Conservation (phyloP, 1,139 yeast species). For the Kodamaea alishanica region DNA sequence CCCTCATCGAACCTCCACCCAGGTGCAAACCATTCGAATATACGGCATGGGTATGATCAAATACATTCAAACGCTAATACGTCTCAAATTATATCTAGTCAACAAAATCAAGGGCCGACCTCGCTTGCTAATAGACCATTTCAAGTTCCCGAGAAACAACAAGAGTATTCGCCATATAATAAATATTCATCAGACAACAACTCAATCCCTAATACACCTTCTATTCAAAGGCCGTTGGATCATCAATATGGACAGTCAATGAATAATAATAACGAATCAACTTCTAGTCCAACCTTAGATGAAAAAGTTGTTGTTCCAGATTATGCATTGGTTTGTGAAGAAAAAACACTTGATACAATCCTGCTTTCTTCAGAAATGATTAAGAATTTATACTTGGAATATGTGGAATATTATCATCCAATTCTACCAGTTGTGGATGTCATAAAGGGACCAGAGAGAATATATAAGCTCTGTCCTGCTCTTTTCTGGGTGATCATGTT, state of each 20-base stretch:
- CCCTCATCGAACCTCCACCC: not conserved
- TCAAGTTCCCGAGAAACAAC: not conserved
- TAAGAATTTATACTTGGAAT: constrained; percentile 63
- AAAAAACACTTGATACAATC: constrained; percentile 67
- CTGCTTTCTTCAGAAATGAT: constrained; percentile 60
- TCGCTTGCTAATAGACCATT: not conserved
- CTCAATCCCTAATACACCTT: constrained; percentile 35
- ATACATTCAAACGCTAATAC: not conserved
- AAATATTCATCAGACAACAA: constrained; percentile 9
- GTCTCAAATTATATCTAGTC: not conserved
- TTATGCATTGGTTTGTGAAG: constrained; percentile 48
- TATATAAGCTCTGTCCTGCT: constrained; percentile 77
- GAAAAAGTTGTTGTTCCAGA: constrained; percentile 27
- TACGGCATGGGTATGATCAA: too few relatives aligned
- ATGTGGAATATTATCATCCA: constrained; percentile 71
- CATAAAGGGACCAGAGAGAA: constrained; percentile 71
- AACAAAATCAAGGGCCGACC: not conserved
- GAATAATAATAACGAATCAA: constrained; percentile 3
- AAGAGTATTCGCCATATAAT: constrained; percentile 5
- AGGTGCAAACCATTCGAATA: too few relatives aligned
- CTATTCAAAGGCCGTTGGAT: constrained; percentile 19
- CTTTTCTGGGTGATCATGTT: constrained; percentile 93
- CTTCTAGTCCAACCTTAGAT: not conserved
- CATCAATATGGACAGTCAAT: not conserved
- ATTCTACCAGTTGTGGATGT: constrained; percentile 86